These are phyloP conservation scores for Plasmodium falciparum DNA, from an alignment of 169 alveolate genomes.

Conservation along the genomic window DNA sequence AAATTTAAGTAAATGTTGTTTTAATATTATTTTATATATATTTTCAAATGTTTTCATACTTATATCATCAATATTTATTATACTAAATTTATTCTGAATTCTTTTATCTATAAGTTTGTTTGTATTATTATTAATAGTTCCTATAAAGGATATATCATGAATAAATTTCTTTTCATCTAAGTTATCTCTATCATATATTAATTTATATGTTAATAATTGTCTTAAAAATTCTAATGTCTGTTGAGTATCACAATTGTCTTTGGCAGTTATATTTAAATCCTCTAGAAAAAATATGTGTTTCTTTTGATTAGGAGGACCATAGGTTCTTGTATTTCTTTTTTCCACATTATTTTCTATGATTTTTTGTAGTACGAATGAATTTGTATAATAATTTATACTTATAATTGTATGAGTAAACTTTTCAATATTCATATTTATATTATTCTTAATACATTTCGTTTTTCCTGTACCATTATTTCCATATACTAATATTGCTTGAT, in stretches of 20 bases:
- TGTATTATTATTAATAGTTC: slow-evolving; percentile 95
- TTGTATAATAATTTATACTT: slow-evolving; percentile 69
- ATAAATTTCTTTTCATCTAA: slow-evolving; percentile 93
- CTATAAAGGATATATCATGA: slow-evolving; percentile 94
- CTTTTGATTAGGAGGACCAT: slow-evolving; percentile 95
- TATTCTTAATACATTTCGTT: slow-evolving; percentile 69
- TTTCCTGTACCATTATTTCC: slow-evolving; percentile 75
- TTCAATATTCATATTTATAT: slow-evolving; percentile 74
- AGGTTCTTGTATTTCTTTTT: slow-evolving; percentile 93
- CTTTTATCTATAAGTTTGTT: slow-evolving; percentile 95
- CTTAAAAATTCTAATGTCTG: slow-evolving; percentile 92
- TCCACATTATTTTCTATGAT: slow-evolving; percentile 89
- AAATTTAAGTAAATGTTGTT: slow-evolving; percentile 91
- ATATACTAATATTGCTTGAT: slow-evolving; percentile 59
- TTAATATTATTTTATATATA: slow-evolving; percentile 90
- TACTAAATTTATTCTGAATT: slow-evolving; percentile 94
- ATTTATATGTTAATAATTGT: slow-evolving; percentile 91
- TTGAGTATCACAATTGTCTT: slow-evolving; percentile 96
- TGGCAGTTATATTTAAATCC: slow-evolving; percentile 96
- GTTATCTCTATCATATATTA: slow-evolving; percentile 92
- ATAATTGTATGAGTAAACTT: slow-evolving; percentile 68
- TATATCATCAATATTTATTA: slow-evolving; percentile 91
- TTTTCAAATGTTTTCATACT: slow-evolving; percentile 89
- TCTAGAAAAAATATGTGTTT: slow-evolving; percentile 94
- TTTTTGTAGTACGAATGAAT: slow-evolving; percentile 87